These are phyloP conservation scores for Colletotrichum trifolii DNA, from an alignment of 2,329 filamentous ascomycete species.

Conservation along the genomic window DNA sequence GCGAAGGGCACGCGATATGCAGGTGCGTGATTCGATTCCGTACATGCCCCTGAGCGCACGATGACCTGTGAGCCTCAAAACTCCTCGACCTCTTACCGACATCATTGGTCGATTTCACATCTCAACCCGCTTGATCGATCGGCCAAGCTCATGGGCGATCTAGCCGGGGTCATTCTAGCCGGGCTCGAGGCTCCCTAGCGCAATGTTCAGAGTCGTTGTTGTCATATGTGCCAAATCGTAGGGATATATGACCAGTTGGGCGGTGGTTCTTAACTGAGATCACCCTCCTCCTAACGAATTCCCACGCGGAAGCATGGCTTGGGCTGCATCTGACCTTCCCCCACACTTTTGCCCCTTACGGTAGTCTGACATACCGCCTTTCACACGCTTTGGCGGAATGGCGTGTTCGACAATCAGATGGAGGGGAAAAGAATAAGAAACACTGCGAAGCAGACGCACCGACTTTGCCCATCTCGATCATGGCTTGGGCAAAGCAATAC, in stretches of 20 bases:
- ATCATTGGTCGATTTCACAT: slow-evolving; percentile 16
- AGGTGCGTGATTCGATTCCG: not conserved
- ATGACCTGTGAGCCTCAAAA: slow-evolving; percentile 1
- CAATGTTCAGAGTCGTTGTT: slow-evolving; percentile 1
- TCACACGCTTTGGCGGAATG: no score
- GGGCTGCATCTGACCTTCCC: not conserved
- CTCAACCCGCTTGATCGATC: slow-evolving; percentile 18
- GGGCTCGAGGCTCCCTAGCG: not conserved
- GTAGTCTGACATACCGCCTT: no score
- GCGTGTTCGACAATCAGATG: not conserved
- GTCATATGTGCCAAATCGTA: slow-evolving; percentile 4
- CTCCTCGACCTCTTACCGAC: not conserved
- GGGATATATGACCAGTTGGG: slow-evolving; percentile 5
- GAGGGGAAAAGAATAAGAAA: slow-evolving; percentile 20
- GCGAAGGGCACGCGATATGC: no score
- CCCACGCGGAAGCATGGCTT: not conserved
- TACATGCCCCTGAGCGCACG: not conserved
- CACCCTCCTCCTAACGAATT: slow-evolving; percentile 13
- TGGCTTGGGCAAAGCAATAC: slow-evolving; percentile 31
- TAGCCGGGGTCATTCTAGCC: no score
- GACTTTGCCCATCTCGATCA: slow-evolving; percentile 22
- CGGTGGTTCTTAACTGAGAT: slow-evolving; percentile 17
- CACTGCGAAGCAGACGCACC: slow-evolving; percentile 19
- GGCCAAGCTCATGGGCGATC: not conserved
- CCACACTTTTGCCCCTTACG: not conserved